These are phyloP conservation scores for Diplodia scrobiculata DNA, from an alignment of 2,329 filamentous ascomycete species.

Conservation along the genomic window DNA sequence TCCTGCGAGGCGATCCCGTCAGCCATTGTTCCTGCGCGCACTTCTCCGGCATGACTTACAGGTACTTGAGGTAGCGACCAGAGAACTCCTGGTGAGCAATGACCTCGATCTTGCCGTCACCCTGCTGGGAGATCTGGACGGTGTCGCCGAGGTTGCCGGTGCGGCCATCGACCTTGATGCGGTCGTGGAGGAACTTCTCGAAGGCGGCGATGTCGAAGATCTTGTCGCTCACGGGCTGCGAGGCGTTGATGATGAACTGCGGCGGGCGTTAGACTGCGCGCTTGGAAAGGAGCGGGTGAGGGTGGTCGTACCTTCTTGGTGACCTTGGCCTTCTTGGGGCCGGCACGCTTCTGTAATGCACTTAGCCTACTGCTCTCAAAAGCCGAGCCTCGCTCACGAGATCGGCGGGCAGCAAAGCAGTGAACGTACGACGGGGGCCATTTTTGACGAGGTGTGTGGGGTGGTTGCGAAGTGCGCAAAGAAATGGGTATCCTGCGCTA, in stretches of 20 bases:
- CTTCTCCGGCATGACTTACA: constrained; percentile 63
- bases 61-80: constrained; percentile 99
- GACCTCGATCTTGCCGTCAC: constrained; percentile 97
- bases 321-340: constrained; percentile 64
- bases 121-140: constrained; percentile 84
- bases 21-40: constrained; percentile 23
- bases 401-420: constrained; percentile 87
- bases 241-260: constrained; percentile 99
- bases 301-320: constrained; percentile 73
- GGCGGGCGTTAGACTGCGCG: neutral
- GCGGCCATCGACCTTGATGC: constrained; percentile 99
- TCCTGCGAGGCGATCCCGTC: constrained; percentile 58
- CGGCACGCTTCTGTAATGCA: constrained; percentile 60
- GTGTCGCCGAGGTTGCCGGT: constrained; percentile 96
- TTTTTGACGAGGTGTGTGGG: constrained; percentile 35
- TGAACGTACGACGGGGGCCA: constrained; percentile 74
- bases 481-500: constrained; percentile 86
- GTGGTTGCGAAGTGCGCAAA: constrained; percentile 65
- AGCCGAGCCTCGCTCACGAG: constrained; percentile 42
- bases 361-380: constrained; percentile 92
- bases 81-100: constrained; percentile 97
- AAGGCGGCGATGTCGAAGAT: constrained; percentile 99
- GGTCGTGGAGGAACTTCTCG: constrained; percentile 99
- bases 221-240: constrained; percentile 97
- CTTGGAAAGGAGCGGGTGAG: neutral